phyloP scores from a whole-genome alignment of 257 asterid species.

The Ajuga chamaepitys region DNA sequence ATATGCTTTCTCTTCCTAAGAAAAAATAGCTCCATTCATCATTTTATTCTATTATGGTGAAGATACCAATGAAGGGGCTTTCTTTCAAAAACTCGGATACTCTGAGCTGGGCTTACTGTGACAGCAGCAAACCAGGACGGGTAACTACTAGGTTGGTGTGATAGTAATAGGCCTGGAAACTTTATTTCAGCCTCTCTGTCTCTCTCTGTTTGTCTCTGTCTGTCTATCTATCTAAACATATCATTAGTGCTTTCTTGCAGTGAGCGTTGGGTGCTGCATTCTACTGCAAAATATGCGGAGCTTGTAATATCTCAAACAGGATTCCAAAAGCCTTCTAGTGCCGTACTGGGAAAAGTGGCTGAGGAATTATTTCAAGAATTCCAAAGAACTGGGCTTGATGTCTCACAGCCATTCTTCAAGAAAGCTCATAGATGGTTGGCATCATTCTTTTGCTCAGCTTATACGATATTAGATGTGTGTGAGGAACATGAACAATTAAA shows the following conservation, averaged over 20 bases:
- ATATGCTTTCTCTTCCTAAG: background rate
- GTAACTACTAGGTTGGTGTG: constrained; percentile 41
- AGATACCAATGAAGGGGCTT: constrained; percentile 69
- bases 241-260: constrained; percentile 22
- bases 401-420: constrained; percentile 57
- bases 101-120: constrained; percentile 71
- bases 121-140: constrained; percentile 88
- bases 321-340: constrained; percentile 56
- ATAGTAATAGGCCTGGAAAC: background rate
- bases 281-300: constrained; percentile 72
- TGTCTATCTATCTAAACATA: background rate
- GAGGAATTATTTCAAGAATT: constrained; percentile 71
- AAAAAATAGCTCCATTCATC: background rate
- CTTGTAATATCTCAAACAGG: constrained; percentile 61
- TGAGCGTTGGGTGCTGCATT: constrained; percentile 89
- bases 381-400: constrained; percentile 45
- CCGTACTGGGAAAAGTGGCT: constrained; percentile 50
- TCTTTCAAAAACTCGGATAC: constrained; percentile 65
- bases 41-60: constrained; percentile 21
- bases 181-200: background rate
- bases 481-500: background rate
- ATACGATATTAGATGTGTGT: background rate
- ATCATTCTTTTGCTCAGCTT: constrained; percentile 1
- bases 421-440: constrained; percentile 89
- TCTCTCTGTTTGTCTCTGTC: background rate